Conservation (phyloP, 148 eudicot species). For the Chenopodium formosanum region DNA sequence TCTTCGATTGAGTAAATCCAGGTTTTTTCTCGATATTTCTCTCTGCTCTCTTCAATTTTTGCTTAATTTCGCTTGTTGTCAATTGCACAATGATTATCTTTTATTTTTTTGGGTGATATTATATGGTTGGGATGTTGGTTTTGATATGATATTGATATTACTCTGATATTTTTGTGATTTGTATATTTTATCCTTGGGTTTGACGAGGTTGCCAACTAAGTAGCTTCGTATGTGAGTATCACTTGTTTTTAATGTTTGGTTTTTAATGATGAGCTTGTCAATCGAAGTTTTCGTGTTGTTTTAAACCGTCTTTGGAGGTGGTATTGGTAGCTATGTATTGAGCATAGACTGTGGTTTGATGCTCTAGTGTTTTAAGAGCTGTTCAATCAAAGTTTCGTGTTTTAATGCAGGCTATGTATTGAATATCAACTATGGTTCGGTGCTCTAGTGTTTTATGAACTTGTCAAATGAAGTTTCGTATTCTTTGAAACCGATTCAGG, state of each 20-base stretch:
- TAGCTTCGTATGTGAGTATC: background rate
- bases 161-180: background rate
- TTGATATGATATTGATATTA: background rate
- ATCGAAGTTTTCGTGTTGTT: background rate
- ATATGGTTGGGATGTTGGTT: background rate
- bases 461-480: no score
- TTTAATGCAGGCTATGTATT: no score
- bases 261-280: background rate
- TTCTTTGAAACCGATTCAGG: no score
- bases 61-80: no score
- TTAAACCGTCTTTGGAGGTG: background rate
- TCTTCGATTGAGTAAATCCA: conserved; percentile 52
- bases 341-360: no score
- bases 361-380: background rate
- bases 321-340: no score
- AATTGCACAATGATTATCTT: background rate
- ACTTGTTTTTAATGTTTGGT: no score
- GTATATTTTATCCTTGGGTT: background rate
- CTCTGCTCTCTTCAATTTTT: background rate
- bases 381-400: background rate
- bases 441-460: no score
- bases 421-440: no score
- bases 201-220: background rate
- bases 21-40: conserved; percentile 35
- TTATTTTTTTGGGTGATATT: background rate